These are phyloP conservation scores for Botrytis squamosa DNA, from an alignment of 2,329 filamentous ascomycete species.

Conservation along the genomic window DNA sequence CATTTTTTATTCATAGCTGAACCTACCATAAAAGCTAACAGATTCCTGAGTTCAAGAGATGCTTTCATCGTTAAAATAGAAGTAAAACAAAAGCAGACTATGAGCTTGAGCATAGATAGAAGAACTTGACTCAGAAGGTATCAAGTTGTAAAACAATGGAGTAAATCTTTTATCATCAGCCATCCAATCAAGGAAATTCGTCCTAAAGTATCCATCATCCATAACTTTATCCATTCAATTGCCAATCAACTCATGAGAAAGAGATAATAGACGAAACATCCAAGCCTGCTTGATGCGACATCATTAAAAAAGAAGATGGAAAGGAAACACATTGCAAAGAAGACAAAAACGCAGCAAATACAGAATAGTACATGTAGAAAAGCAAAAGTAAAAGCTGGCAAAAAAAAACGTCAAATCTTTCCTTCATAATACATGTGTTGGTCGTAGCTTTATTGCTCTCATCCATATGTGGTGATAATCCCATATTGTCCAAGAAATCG, in stretches of 20 bases:
- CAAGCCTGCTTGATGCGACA: conserved; percentile 12
- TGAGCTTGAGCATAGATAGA: not conserved
- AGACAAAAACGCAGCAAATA: not conserved
- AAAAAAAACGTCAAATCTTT: not conserved
- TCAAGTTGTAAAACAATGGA: not conserved
- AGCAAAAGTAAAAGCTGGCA: not conserved
- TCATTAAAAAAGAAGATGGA: not conserved
- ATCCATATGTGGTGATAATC: not conserved
- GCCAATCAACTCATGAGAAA: not conserved
- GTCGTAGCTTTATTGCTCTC: not conserved
- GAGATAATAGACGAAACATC: not conserved
- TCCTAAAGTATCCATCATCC: not conserved
- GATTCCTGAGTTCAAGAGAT: not conserved
- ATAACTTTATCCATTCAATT: not conserved
- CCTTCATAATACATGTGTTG: conserved; percentile 15
- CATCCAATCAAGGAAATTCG: not conserved
- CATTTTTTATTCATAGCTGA: not conserved
- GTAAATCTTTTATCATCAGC: conserved; percentile 3
- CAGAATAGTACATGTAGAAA: conserved; percentile 6
- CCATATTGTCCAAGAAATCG: not conserved
- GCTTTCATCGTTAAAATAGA: not conserved
- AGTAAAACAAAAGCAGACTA: conserved; percentile 1
- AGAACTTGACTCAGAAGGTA: not conserved
- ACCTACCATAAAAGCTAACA: not conserved
- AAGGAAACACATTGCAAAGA: not conserved